phyloP scores from a whole-genome alignment of 202 grass and related monocot species.

The Setaria viridis region DNA sequence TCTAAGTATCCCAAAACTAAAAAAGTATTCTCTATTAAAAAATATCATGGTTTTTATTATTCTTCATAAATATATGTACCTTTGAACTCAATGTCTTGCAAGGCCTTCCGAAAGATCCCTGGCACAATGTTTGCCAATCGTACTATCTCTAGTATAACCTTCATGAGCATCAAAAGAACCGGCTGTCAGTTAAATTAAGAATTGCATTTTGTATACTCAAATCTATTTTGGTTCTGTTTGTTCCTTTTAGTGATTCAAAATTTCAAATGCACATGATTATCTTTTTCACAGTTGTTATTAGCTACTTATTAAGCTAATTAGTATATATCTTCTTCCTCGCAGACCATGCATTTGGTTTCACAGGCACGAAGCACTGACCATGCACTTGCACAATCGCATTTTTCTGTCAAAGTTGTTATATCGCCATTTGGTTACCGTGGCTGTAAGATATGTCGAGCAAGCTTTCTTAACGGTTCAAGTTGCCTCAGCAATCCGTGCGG shows the following conservation, averaged over 20 bases:
- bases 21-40: background rate
- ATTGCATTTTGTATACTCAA: background rate
- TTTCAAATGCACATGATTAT: background rate
- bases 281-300: background rate
- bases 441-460: background rate
- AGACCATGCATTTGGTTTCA: background rate
- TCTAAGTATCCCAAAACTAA: background rate
- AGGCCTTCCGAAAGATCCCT: slow-evolving; percentile 72
- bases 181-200: slow-evolving; percentile 29
- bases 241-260: background rate
- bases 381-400: slow-evolving; percentile 35
- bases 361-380: slow-evolving; percentile 26
- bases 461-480: slow-evolving; percentile 27
- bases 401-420: background rate
- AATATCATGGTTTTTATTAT: background rate
- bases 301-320: background rate
- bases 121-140: slow-evolving; percentile 74
- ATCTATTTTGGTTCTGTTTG: background rate
- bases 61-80: slow-evolving; percentile 27
- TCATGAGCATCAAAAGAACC: slow-evolving; percentile 30
- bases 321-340: slow-evolving; percentile 18
- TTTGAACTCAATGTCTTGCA: slow-evolving; percentile 75
- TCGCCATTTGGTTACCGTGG: background rate
- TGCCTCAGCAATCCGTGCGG: slow-evolving; percentile 19
- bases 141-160: slow-evolving; percentile 63